Percentiles rank a stretch among this genome's conserved stretches.
Evolutionary conservation across 2,329 filamentous ascomycete genomes (phyloP).

Genomic region (Talaromyces rugulosus): DNA sequence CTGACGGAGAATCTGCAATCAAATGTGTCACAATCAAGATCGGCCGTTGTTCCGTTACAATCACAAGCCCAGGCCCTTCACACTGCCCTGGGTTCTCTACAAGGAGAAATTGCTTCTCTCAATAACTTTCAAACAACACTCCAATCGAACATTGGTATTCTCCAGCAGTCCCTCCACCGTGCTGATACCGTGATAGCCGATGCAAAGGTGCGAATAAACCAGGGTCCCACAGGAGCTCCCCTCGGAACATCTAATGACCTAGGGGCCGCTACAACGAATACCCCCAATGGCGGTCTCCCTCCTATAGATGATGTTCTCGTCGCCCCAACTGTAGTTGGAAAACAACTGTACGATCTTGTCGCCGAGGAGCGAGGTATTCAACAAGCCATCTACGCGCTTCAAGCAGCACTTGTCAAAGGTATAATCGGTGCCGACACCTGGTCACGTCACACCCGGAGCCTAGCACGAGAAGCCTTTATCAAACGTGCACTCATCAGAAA

Average conservation of each 20-base stretch:
- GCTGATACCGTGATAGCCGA: conserved; percentile 74
- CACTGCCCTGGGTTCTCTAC: conserved; percentile 63
- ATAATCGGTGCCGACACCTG: conserved; percentile 44
- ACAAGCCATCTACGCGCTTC: conserved; percentile 71
- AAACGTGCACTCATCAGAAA: conserved; percentile 44
- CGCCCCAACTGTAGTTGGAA: conserved; percentile 87
- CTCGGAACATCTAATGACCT: conserved; percentile 13
- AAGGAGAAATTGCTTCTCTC: conserved; percentile 69
- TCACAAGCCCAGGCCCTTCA: conserved; percentile 77
- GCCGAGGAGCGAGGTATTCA: conserved; percentile 84
- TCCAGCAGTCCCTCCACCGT: conserved; percentile 71
- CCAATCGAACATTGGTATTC: conserved; percentile 69
- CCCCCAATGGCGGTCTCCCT: conserved; percentile 49
- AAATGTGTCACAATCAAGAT: conserved; percentile 66
- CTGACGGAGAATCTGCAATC: conserved; percentile 66
- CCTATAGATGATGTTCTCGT: conserved; percentile 87
- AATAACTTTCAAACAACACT: conserved; percentile 67
- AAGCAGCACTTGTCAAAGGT: conserved; percentile 41
- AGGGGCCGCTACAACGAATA: conserved; percentile 15
- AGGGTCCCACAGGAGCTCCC: conserved; percentile 7
- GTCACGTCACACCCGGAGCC: conserved; percentile 43
- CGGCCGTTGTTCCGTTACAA: conserved; percentile 69
- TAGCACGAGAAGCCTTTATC: conserved; percentile 46
- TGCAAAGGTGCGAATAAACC: conserved; percentile 56
- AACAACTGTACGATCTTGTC: conserved; percentile 84